These are phyloP conservation scores for Pilatotrama ljubarskyi DNA, from an alignment of 768 basidiomycete species.

Conservation along the genomic window DNA sequence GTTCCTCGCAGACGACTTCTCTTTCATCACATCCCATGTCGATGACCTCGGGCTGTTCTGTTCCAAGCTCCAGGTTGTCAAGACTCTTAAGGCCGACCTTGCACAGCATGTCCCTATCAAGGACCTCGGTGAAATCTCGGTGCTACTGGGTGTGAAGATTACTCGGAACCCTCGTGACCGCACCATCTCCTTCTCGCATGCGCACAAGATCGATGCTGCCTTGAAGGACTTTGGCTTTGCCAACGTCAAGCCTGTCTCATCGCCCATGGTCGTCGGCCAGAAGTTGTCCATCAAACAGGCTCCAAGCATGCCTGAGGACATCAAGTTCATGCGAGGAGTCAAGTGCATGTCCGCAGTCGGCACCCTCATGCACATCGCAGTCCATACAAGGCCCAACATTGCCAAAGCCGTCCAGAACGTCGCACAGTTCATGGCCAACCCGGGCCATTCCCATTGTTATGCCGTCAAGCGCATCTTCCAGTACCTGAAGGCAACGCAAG, in stretches of 20 bases:
- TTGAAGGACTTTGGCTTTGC: conserved; percentile 30
- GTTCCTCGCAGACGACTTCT: neutral
- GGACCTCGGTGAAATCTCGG: conserved; percentile 5
- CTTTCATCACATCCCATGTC: conserved; percentile 30
- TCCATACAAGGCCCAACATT: conserved; percentile 42
- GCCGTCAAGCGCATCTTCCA: conserved; percentile 41
- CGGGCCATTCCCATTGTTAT: conserved; percentile 36
- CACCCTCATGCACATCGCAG: conserved; percentile 36
- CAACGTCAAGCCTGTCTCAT: conserved; percentile 26
- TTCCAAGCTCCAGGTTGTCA: conserved; percentile 6
- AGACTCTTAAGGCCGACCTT: conserved; percentile 26
- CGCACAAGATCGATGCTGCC: conserved; percentile 33
- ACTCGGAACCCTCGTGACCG: conserved; percentile 15
- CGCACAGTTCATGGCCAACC: conserved; percentile 36
- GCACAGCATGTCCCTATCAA: conserved; percentile 13
- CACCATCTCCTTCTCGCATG: conserved; percentile 27
- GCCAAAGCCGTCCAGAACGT: conserved; percentile 36
- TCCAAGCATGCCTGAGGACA: neutral
- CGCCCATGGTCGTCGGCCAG: conserved; percentile 32
- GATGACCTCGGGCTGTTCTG: conserved; percentile 38
- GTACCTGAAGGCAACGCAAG: conserved; percentile 39
- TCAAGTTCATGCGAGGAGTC: conserved; percentile 15
- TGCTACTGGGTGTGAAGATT: conserved; percentile 24
- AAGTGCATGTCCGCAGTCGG: conserved; percentile 33
- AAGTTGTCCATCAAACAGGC: conserved; percentile 20